Conservation (phyloP, 2,329 filamentous ascomycete genomes). For the Parasarocladium wereldwijsianum region DNA sequence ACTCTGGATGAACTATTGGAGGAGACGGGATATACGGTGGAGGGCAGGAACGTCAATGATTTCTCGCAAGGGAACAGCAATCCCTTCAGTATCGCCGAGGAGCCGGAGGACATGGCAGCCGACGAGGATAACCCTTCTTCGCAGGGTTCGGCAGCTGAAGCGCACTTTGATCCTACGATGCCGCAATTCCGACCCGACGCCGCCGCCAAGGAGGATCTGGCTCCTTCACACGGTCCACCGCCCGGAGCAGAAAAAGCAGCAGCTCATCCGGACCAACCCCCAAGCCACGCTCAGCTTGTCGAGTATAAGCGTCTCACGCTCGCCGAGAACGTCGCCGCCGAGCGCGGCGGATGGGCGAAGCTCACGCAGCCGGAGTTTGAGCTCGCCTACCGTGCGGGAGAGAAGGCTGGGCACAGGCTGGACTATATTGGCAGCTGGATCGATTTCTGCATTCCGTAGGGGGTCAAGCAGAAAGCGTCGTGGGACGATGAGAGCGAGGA, state of each 20-base stretch:
- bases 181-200: slow-evolving; percentile 54
- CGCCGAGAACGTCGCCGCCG: slow-evolving; percentile 52
- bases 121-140: slow-evolving; percentile 6
- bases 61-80: too few relatives aligned
- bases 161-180: slow-evolving; percentile 44
- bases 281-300: too few relatives aligned
- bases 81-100: slow-evolving; percentile 18
- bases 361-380: slow-evolving; percentile 72
- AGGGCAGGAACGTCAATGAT: too few relatives aligned
- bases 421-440: slow-evolving; percentile 87
- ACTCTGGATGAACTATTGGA: slow-evolving; percentile 17
- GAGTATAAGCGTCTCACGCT: slow-evolving; percentile 43
- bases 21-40: slow-evolving; percentile 4
- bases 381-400: slow-evolving; percentile 52
- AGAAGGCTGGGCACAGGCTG: slow-evolving; percentile 46
- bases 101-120: slow-evolving; percentile 14
- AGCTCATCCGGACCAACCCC: too few relatives aligned
- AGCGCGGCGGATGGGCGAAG: slow-evolving; percentile 65
- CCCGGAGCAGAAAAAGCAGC: too few relatives aligned
- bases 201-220: slow-evolving; percentile 10
- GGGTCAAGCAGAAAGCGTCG: too few relatives aligned
- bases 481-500: too few relatives aligned
- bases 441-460: slow-evolving; percentile 57
- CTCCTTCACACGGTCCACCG: neutral
- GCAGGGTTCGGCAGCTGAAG: slow-evolving; percentile 6